Evolutionary conservation across 2,329 filamentous ascomycete genomes (phyloP).

Genomic region (Aspergillus sp.): DNA sequence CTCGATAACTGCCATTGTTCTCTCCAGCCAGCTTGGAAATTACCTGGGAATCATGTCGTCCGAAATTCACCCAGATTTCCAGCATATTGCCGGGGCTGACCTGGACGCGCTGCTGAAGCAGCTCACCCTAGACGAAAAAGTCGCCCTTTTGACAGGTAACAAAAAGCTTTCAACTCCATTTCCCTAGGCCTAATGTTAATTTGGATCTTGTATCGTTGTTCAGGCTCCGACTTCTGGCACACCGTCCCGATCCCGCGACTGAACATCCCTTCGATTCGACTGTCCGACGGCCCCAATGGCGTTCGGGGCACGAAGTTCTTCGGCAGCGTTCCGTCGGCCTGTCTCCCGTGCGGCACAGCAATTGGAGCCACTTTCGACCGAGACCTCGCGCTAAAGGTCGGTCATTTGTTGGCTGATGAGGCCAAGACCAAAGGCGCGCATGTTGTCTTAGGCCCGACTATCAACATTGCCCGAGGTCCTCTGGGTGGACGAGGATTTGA

Average conservation of each 20-base stretch:
- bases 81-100: too few species aligned
- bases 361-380: slow-evolving; percentile 78
- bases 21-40: too few species aligned
- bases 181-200: neutral
- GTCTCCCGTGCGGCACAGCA: slow-evolving; percentile 77
- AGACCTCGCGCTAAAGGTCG: slow-evolving; percentile 66
- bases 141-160: slow-evolving; percentile 40
- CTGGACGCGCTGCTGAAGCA: slow-evolving; percentile 21
- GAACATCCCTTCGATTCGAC: slow-evolving; percentile 64
- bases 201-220: neutral
- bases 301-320: slow-evolving; percentile 68
- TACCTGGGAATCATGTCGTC: too few species aligned
- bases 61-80: too few species aligned
- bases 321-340: slow-evolving; percentile 67
- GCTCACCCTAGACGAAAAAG: slow-evolving; percentile 60
- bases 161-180: neutral
- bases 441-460: slow-evolving; percentile 72
- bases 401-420: slow-evolving; percentile 69
- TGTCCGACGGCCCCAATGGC: slow-evolving; percentile 69
- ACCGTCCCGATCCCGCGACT: slow-evolving; percentile 63
- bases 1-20: too few species aligned
- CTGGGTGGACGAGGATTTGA: slow-evolving; percentile 85
- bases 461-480: slow-evolving; percentile 79
- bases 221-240: slow-evolving; percentile 64
- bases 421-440: slow-evolving; percentile 71